phyloP scores from a whole-genome alignment of 1,284 basidiomycete genomes.

The Omphalotus olearius region DNA sequence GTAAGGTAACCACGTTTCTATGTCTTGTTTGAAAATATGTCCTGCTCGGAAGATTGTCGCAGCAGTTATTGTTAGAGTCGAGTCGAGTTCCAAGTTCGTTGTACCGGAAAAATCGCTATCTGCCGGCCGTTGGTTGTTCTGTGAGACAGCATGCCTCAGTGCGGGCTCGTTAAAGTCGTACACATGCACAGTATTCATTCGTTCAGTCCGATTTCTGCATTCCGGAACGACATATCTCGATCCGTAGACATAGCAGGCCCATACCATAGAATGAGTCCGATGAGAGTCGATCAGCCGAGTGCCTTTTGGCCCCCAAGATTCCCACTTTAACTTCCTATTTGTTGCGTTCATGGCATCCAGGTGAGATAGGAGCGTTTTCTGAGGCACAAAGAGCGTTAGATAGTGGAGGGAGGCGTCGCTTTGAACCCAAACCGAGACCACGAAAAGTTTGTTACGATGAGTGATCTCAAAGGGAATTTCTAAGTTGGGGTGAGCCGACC shows the following conservation, averaged over 20 bases:
- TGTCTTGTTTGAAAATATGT: constrained; percentile 6
- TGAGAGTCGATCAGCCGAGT: constrained; percentile 34
- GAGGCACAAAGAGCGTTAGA: constrained; percentile 45
- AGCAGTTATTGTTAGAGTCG: constrained; percentile 4
- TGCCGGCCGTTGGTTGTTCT: background rate
- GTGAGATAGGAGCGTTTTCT: constrained; percentile 37
- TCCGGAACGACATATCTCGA: constrained; percentile 35
- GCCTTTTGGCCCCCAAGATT: constrained; percentile 46
- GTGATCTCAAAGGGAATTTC: constrained; percentile 48
- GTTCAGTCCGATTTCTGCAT: constrained; percentile 6
- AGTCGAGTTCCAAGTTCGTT: background rate
- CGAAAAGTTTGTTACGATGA: constrained; percentile 40
- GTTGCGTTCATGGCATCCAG: constrained; percentile 21
- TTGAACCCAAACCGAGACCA: constrained; percentile 39
- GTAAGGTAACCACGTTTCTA: constrained; percentile 4
- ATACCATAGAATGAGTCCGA: constrained; percentile 33
- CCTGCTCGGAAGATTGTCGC: constrained; percentile 2
- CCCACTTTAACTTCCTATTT: constrained; percentile 36
- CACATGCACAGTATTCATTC: constrained; percentile 18
- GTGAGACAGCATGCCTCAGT: constrained; percentile 25
- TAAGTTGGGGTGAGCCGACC: constrained; percentile 29
- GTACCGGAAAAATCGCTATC: background rate
- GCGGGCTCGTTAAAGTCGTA: constrained; percentile 52
- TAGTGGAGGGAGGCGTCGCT: constrained; percentile 22
- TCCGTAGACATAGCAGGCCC: constrained; percentile 61